phyloP scores from a whole-genome alignment of 805 yeast species.

The Lachancea waltii region DNA sequence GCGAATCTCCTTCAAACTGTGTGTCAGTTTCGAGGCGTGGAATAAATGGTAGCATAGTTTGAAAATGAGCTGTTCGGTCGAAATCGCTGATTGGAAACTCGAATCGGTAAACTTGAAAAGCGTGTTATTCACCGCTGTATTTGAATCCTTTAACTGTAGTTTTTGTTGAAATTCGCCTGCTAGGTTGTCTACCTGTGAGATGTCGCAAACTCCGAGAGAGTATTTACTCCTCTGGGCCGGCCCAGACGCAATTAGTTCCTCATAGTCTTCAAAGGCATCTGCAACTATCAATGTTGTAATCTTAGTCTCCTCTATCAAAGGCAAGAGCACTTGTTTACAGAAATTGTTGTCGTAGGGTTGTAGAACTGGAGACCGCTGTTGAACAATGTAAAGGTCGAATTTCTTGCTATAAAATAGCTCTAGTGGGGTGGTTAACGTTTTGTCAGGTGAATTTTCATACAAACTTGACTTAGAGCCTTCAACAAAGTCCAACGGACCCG shows the following conservation, averaged over 20 bases:
- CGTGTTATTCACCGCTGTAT: constrained; percentile 14
- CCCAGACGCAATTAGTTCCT: constrained; percentile 10
- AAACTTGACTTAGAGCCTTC: constrained; percentile 14
- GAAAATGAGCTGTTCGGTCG: constrained; percentile 25
- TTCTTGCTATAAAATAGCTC: constrained; percentile 51
- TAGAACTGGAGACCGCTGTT: constrained; percentile 79
- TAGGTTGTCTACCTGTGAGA: constrained; percentile 20
- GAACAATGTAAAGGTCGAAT: constrained; percentile 50
- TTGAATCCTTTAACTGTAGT: constrained; percentile 16
- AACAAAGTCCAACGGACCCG: constrained; percentile 63
- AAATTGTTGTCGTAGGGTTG: constrained; percentile 52
- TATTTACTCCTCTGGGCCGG: constrained; percentile 5
- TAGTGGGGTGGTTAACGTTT: constrained; percentile 48
- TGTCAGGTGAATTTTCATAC: constrained; percentile 12
- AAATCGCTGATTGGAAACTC: constrained; percentile 26
- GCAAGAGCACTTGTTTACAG: constrained; percentile 43
- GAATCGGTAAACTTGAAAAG: constrained; percentile 18
- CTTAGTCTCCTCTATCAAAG: constrained; percentile 38
- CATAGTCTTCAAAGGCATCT: constrained; percentile 65
- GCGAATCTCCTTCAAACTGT: constrained; percentile 23
- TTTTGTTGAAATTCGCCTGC: constrained; percentile 18
- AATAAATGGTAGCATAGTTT: constrained; percentile 27
- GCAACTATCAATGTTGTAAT: constrained; percentile 42
- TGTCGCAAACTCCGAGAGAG: constrained; percentile 24
- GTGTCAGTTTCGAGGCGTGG: constrained; percentile 10